Base-by-base conservation (phyloP, 1,284 basidiomycete genomes). In the Naganishia sp. region DNA sequence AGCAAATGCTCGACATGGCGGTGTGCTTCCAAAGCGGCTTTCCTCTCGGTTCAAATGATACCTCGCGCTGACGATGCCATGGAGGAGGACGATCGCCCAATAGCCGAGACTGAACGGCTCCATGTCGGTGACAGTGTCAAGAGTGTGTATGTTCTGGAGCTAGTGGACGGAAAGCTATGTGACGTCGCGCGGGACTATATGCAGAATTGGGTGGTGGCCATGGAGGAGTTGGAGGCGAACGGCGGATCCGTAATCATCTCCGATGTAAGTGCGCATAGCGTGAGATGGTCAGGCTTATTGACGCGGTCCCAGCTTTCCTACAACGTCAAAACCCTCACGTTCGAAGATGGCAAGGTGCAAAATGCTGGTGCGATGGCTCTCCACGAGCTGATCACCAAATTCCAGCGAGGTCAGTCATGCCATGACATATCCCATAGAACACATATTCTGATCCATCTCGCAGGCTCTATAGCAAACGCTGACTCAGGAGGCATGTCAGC, bases 41-140 rank as follows among this genome's bases (percentile, higher is more conserved):
- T 59, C 67, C 71, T 55, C 66, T 50, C 31, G 18, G 48, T 65
- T 4, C 55, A 65, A 23, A 56, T 23, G 16, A 42, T 23, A 39
- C 21, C 53, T 21, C 33, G n/a, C 31, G 33, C 33, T 21, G 36
- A 33, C 0, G 61, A 71, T 2, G 64, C 72, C 16, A 67, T 69
- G 33, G 21, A 42, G n/a, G 60, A 15, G 64, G 68, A 53, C 4
- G 84, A 83, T 1, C 80, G 83, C 39, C 53, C 53, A 18, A 16
- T 43, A 50, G 18, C 48, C 13, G 15, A 10, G 42, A 79, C 87
- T 28, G 72, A 83, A 74, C 68, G 78, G 87, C 60, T 84, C 85
- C 71, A 83, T 18, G 84, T 88, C 15, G 90, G 90, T 23, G 94
- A 97, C 74, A 87, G 88, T 1, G 86, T 95, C 64, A 86, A 87